A percentile compares a stretch with the other conserved stretches of the same genome.
Evolutionary conservation across 2,329 filamentous ascomycete genomes (phyloP).

Genomic region (Cordyceps cateniannulata): DNA sequence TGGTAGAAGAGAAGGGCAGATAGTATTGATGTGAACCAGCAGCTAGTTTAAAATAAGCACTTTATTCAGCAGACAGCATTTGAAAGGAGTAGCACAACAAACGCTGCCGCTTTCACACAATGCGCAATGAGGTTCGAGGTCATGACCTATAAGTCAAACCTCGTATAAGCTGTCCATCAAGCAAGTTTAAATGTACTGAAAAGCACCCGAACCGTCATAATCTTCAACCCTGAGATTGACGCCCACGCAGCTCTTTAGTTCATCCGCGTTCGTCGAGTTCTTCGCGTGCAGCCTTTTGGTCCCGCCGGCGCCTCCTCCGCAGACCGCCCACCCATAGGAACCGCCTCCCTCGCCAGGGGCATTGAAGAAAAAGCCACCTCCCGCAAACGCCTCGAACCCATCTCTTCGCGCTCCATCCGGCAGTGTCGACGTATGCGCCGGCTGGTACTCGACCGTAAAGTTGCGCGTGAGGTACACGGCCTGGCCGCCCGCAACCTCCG

Average conservation of each 20-base stretch:
- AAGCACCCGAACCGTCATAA: not conserved
- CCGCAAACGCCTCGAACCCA: not conserved
- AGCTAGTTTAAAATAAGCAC: no score
- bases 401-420: not conserved
- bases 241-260: not conserved
- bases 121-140: not conserved
- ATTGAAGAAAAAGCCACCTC: no score
- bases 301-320: not conserved
- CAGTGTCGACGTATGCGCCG: not conserved
- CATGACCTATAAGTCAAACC: not conserved
- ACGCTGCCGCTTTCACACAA: not conserved
- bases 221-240: not conserved
- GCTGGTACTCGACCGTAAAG: no score
- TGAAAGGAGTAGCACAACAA: no score
- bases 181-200: not conserved
- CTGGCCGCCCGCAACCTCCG: no score
- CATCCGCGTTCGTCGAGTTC: not conserved
- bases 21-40: no score
- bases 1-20: no score
- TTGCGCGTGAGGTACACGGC: no score
- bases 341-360: not conserved
- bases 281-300: not conserved
- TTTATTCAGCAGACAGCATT: no score
- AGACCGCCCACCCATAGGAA: not conserved
- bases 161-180: not conserved